Percentiles rank a stretch among this genome's conserved stretches.
Evolutionary conservation across 2,329 filamentous ascomycete genomes (phyloP).

Genomic region (Colletotrichum eleusines): DNA sequence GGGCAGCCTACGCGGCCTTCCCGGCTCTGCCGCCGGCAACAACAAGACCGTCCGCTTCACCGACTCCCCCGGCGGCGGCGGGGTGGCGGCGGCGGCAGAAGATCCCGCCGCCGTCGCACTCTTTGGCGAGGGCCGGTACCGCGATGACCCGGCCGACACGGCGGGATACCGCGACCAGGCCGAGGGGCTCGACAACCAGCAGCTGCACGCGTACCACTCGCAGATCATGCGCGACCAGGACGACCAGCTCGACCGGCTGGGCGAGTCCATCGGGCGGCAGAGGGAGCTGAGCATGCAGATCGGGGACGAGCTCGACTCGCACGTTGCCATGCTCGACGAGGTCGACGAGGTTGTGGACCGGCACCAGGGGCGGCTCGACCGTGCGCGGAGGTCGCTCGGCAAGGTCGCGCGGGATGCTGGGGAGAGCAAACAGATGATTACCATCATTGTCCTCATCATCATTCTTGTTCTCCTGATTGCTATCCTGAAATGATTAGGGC

Average conservation of each 20-base stretch:
- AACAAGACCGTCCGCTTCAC: slow-evolving; percentile 93
- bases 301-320: slow-evolving; percentile 92
- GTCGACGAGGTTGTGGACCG: slow-evolving; percentile 86
- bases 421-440: slow-evolving; percentile 89
- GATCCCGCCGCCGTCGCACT: slow-evolving; percentile 60
- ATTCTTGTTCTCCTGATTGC: slow-evolving; percentile 86
- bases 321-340: slow-evolving; percentile 90
- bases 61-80: slow-evolving; percentile 65
- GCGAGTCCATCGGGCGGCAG: slow-evolving; percentile 89
- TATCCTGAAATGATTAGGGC: slow-evolving; percentile 75
- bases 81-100: slow-evolving; percentile 51
- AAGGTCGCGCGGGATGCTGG: slow-evolving; percentile 79
- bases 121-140: slow-evolving; percentile 67
- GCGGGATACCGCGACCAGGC: slow-evolving; percentile 71
- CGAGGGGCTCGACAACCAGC: slow-evolving; percentile 77
- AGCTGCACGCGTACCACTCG: slow-evolving; percentile 87
- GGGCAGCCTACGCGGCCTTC: slow-evolving; percentile 48
- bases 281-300: slow-evolving; percentile 95
- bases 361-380: slow-evolving; percentile 80
- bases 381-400: slow-evolving; percentile 79
- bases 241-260: slow-evolving; percentile 88
- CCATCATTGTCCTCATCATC: slow-evolving; percentile 85
- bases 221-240: slow-evolving; percentile 90
- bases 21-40: slow-evolving; percentile 51
- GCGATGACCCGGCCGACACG: slow-evolving; percentile 73